Evolutionary conservation across 352 stramenopile genomes (phyloP).

Genomic region (Globisporangium cystogenes): DNA sequence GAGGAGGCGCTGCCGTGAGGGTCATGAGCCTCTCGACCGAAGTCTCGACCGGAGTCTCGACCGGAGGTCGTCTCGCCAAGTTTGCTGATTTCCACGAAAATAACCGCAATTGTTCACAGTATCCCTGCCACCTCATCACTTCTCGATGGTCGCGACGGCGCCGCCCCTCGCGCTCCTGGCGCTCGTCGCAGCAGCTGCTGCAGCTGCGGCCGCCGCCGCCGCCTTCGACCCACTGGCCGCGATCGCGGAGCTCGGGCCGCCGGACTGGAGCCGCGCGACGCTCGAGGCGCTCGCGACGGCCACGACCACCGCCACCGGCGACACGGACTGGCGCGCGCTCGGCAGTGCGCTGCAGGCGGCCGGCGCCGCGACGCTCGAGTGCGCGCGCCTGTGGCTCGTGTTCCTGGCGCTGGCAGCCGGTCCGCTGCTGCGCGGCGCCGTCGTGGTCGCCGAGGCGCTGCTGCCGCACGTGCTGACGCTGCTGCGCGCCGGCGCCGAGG

Average conservation of each 20-base stretch:
- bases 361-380: conserved; percentile 51
- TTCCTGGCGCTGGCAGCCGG: conserved; percentile 47
- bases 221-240: conserved; percentile 18
- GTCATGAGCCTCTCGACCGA: too few species aligned
- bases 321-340: conserved; percentile 64
- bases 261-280: background rate
- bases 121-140: too few species aligned
- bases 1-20: too few species aligned
- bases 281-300: background rate
- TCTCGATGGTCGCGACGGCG: too few species aligned
- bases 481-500: conserved; percentile 26
- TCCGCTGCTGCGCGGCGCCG: conserved; percentile 34
- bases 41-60: too few species aligned
- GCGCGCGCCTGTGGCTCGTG: conserved; percentile 45
- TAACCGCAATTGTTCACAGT: background rate
- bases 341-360: conserved; percentile 46
- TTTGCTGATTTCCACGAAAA: background rate
- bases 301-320: conserved; percentile 22
- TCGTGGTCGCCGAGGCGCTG: conserved; percentile 39
- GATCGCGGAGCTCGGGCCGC: conserved; percentile 19
- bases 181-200: background rate
- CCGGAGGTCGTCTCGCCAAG: too few species aligned
- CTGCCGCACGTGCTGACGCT: conserved; percentile 60
- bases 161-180: background rate
- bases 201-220: background rate